Evolutionary conservation across 2,329 filamentous ascomycete species (phyloP).

Genomic region (Pseudogymnoascus verrucosus): DNA sequence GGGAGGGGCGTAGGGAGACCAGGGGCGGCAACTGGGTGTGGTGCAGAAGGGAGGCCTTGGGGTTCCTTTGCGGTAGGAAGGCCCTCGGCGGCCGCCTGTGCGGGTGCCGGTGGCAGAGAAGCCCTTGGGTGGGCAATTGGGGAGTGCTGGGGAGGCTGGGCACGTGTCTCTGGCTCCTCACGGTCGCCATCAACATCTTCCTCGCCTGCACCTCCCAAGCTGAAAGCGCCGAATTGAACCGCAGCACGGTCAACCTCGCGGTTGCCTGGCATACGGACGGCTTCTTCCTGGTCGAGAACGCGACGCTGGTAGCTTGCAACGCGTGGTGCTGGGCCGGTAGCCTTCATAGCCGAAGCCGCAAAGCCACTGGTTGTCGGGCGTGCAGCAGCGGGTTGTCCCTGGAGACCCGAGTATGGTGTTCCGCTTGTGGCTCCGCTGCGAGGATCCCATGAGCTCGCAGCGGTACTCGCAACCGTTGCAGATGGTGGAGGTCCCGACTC

Average conservation of each 20-base stretch:
- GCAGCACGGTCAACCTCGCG: conserved; percentile 87
- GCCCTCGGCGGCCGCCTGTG: conserved; percentile 46
- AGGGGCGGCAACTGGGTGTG: conserved; percentile 34
- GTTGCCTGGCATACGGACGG: conserved; percentile 96
- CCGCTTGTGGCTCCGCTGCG: conserved; percentile 50
- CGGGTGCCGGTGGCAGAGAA: conserved; percentile 66
- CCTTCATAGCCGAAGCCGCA: conserved; percentile 75
- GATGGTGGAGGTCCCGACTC: conserved; percentile 68
- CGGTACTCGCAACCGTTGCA: conserved; percentile 79
- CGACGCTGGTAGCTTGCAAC: conserved; percentile 77
- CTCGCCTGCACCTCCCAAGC: conserved; percentile 66
- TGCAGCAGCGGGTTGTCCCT: conserved; percentile 51
- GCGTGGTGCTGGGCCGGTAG: conserved; percentile 53
- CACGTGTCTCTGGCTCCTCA: conserved; percentile 89
- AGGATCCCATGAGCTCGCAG: conserved; percentile 77
- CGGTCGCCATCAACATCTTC: conserved; percentile 90
- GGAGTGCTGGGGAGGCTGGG: conserved; percentile 88
- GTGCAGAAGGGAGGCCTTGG: conserved; percentile 41
- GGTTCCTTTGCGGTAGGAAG: conserved; percentile 38
- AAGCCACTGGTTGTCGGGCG: conserved; percentile 62
- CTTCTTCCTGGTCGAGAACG: conserved; percentile 89
- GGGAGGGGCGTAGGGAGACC: conserved; percentile 29
- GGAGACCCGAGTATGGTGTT: conserved; percentile 57
- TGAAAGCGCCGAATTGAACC: conserved; percentile 95
- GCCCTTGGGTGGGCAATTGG: conserved; percentile 79